Base-by-base conservation (phyloP, 768 basidiomycete genomes). In the Cystoderma amianthinum region DNA sequence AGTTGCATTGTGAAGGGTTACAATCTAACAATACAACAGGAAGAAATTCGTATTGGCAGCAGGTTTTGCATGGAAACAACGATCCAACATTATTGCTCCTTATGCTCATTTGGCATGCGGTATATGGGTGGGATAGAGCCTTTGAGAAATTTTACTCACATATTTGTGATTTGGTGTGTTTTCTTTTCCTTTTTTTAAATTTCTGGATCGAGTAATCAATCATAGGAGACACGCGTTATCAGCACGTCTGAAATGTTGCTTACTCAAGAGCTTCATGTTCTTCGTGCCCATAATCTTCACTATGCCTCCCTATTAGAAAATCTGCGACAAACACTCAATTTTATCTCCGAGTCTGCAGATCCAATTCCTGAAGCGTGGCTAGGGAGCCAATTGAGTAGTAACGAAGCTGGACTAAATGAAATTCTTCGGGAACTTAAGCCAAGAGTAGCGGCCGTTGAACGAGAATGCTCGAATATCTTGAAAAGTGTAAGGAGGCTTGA, bases 201-300 rank as follows among this genome's bases (percentile, higher is more conserved):
- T 28, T 7, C n/a, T 7, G 25, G 25, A n/a, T 28, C 25, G 25
- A n/a, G n/a, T n/a, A n/a, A n/a, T n/a, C n/a, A 36, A 36, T 36
- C 7, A 19, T 16, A 36, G 34, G 34, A 36, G 18, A 36, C 18
- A 19, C 12, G n/a, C 34, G 16, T 15, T 9, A 36, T 36, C 7
- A 19, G 7, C 18, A 15, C 34, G 6, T 17, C 34, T 9, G 18
- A 36, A 17, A 7, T 36, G 25, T 28, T n/a, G 34, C 34, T 36
- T 23, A 75, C 74, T 2, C 64, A 61, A 12, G 61, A 72, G 37
- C 56, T 75, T 32, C 69, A 74, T 47, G 58, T 70, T 43, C 52
- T 76, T 39, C 70, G 71, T 36, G 72, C 73, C 1, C 69, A 72
- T 48, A 58, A 72, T 10, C 59, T 75, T 15, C 68, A 72, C 44